Evolutionary conservation across 169 alveolate genomes (phyloP), one percentile per base, ranked within the genome.

Genomic region (Eimeria sp.): DNA sequence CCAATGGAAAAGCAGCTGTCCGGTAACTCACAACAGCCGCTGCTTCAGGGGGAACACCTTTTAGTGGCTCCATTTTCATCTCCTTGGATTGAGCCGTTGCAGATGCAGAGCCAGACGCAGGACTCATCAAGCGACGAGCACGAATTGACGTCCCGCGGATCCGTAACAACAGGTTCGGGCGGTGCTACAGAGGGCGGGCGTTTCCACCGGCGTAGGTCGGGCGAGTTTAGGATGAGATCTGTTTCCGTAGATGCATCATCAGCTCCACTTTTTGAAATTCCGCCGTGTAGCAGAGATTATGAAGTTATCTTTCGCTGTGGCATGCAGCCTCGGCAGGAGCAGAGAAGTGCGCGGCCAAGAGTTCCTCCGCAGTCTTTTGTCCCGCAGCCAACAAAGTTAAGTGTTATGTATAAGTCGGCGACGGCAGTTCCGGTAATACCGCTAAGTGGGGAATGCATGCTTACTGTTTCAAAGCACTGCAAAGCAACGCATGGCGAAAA

Each of bases 51-150:
- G 16, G 83, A 63, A 30, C 93, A 87, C 72, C 93, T 57, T 45
- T 9, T 87, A 63, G 78, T 87, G 80, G 30, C 93, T 14, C 82
- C 93, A 25, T 63, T 87, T 58, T 20, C 93, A 40, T 20, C 82
- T 43, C 67, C 93, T 18, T 87, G 93, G 93, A 25, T 87, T 61
- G 93, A 87, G 11, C 93, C 93, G 18, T 63, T 87, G 78, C 93
- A 87, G 18, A 61, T 87, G 80, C 61, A 43, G n/a, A 27, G 45
- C 45, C 54, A 7, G 78, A 63, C 27, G 45, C 45, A 87, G 43
- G 93, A 40, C 4, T 30, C 47, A 63, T 20, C 78, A n/a, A 20
- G 16, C 49, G 93, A 87, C 27, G 65, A 63, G 4, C 27, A 49
- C 25, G 82, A 45, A 43, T 22, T 27, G 14, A 25, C 13, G 45